phyloP scores from a whole-genome alignment of 106 monocot genomes.

The Dendrobium officinale region DNA sequence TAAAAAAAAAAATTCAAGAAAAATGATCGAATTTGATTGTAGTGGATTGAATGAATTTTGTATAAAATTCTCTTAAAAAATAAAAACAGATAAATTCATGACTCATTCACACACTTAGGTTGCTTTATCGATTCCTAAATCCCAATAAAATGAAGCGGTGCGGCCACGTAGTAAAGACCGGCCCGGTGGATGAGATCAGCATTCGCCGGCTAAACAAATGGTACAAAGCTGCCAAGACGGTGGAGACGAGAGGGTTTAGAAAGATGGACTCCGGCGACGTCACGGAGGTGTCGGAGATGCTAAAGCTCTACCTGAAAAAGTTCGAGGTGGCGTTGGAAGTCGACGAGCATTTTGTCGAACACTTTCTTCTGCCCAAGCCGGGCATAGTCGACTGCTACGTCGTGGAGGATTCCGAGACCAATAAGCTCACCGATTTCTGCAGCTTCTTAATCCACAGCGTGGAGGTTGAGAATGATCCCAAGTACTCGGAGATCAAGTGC shows the following conservation, averaged over 20 bases:
- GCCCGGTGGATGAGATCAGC: background rate
- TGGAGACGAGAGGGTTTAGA: constrained; percentile 50
- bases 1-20: too few relatives aligned
- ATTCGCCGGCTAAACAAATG: constrained; percentile 7
- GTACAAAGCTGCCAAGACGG: constrained; percentile 46
- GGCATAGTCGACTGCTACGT: constrained; percentile 59
- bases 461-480: constrained; percentile 50
- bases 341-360: constrained; percentile 57
- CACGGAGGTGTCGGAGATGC: constrained; percentile 44
- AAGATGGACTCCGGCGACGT: constrained; percentile 66
- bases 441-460: constrained; percentile 60
- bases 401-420: constrained; percentile 49
- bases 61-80: too few relatives aligned
- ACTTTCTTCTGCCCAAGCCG: constrained; percentile 61
- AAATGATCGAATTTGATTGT: too few relatives aligned
- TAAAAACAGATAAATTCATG: too few relatives aligned
- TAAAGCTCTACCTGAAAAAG: constrained; percentile 38
- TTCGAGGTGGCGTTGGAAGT: constrained; percentile 53
- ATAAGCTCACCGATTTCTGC: constrained; percentile 65
- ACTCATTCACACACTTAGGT: too few relatives aligned
- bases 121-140: constrained; percentile 36
- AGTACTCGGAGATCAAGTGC: constrained; percentile 44
- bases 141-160: constrained; percentile 35
- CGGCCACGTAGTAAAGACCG: too few relatives aligned
- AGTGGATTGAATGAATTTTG: too few relatives aligned